Conservation (phyloP, 1,284 basidiomycete genomes). For the Trametes pubescens region DNA sequence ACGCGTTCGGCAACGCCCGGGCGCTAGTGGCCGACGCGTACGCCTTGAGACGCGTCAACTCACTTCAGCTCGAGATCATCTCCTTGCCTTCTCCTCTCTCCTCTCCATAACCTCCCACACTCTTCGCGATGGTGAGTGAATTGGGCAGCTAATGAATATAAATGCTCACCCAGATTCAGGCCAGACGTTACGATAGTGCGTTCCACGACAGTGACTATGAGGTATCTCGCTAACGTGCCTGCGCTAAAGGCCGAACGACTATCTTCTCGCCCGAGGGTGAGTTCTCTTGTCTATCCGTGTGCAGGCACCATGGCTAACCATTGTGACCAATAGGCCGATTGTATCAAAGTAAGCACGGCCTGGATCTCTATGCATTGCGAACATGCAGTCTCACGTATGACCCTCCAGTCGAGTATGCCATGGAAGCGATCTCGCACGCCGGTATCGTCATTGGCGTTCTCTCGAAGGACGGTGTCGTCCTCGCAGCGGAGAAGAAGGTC, state of each 20-base stretch:
- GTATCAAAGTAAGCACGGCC: conserved; percentile 78
- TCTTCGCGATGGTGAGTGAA: conserved; percentile 47
- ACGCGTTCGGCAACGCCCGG: conserved; percentile 29
- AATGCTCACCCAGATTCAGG: conserved; percentile 52
- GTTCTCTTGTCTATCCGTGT: conserved; percentile 34
- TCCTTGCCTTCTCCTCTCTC: conserved; percentile 9
- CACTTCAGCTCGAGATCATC: conserved; percentile 22
- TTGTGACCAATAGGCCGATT: conserved; percentile 68
- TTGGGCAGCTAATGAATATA: not conserved
- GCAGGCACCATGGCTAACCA: not conserved
- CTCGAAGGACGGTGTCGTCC: conserved; percentile 95
- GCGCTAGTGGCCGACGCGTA: conserved; percentile 39
- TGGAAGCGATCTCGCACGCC: conserved; percentile 98
- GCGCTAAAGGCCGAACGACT: conserved; percentile 80
- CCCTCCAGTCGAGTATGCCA: conserved; percentile 92
- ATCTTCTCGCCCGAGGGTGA: conserved; percentile 96
- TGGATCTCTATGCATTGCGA: not conserved
- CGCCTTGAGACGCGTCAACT: conserved; percentile 44
- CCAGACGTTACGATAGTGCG: conserved; percentile 91
- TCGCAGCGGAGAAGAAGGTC: conserved; percentile 99
- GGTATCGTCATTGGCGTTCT: conserved; percentile 95
- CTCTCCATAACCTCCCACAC: conserved; percentile 23
- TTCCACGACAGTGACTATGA: conserved; percentile 27
- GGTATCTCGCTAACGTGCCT: conserved; percentile 30
- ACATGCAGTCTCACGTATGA: conserved; percentile 1